Evolutionary conservation across 2,329 filamentous ascomycete species (phyloP), one percentile per base, ranked within the genome.

Genomic region (Tolypocladium album): DNA sequence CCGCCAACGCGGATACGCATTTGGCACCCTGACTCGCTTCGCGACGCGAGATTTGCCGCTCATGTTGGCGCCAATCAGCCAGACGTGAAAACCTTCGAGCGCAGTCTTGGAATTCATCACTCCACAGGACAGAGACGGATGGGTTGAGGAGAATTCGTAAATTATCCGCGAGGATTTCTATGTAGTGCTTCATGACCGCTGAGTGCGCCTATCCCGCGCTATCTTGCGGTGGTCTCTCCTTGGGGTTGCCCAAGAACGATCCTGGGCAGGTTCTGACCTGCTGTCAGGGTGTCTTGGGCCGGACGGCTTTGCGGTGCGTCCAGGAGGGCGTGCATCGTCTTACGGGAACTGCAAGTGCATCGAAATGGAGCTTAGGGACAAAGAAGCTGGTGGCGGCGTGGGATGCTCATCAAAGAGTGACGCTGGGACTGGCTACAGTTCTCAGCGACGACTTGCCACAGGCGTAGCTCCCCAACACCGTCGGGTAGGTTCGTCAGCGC

Each of bases 111-210:
- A 36, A 36, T 24, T 4, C 24, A 38, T 47, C 22, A 27, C 34
- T 36, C 57, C 24, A 43, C 36, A 38, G 17, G n/a, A 38, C 56
- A 38, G 39, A 31, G 52, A 17, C 20, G 43, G 55, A 40, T 36
- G 38, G 27, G n/a, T 38, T 53, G 57, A 57, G 59, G 60, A 57
- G 58, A 58, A 62, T 62, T 70, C 70, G 69, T 72, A 74, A 74
- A 72, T 68, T 55, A 71, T 73, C 70, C 70, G 64, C 61, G 65
- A 65, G 71, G 70, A 72, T 72, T 63, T 67, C 66, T 73, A 73
- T 72, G 65, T 73, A 73, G 71, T 69, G 68, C 63, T 58, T 65
- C 50, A 61, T 64, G 24, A 22, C 36, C 47, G 47, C 27, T 9
- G 34, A 34, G 53, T 36, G 56, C 63, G 59, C 60, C 45, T 39